Base-by-base conservation (phyloP, 345 rosid species). In the Pistacia integerrima region DNA sequence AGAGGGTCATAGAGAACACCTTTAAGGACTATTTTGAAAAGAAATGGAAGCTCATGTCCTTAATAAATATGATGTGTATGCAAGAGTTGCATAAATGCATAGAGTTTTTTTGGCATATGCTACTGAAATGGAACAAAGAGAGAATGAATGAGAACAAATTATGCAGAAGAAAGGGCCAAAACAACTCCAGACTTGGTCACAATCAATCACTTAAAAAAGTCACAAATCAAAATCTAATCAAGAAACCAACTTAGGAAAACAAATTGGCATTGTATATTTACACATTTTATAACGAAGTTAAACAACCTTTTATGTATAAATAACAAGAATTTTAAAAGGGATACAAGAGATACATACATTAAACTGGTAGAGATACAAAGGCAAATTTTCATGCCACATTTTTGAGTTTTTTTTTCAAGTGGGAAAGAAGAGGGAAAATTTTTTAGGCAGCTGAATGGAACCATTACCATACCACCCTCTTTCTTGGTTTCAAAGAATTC, bases 281-380 rank as follows among this genome's bases (percentile, higher is more conserved):
- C 91, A 84, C 78, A 78, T 83, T 73, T 5, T 67, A 74, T 61
- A 78, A 81, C 74, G 80, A 70, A 72, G 78, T 76, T 70, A 71
- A 82, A 74, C 73, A 77, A 77, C 74, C 74, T 70, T 48, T 79
- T 74, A 78, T 62, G 89, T 84, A 80, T 83, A 79, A 83, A 85
- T 74, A 81, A 81, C 82, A 78, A 78, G 70, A 74, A 74, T 69
- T 80, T 71, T 70, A 62, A 67, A 67, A 56, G 64, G 74, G 83
- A 63, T 63, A 72, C 81, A 74, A 79, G 65, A 35, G 70, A 74
- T 84, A 84, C 85, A 85, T 75, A 81, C 91, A 89, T 79, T 73
- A 57, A 74, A 72, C 57, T 82, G 84, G 80, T 74, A 79, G 82
- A 81, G 70, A 76, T 64, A 77, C 84, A 79, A 17, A 75, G 79